Conservation (phyloP, 129 eudicot species). For the Flaveria linearis region DNA sequence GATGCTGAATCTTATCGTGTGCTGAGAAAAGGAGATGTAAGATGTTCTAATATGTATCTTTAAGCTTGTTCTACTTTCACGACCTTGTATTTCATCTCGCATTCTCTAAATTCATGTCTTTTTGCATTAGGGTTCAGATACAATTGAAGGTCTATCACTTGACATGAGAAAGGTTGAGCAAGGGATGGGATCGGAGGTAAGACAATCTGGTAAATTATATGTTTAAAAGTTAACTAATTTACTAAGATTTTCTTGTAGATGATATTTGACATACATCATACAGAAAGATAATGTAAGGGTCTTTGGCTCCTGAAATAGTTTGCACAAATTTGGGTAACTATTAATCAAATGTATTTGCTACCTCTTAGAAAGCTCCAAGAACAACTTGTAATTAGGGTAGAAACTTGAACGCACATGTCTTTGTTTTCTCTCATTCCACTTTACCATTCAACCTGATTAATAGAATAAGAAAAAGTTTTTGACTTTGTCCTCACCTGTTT, state of each 20-base stretch:
- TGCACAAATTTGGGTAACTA: not conserved
- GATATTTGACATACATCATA: not conserved
- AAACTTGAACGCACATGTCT: not conserved
- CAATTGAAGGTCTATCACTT: slow-evolving; percentile 32
- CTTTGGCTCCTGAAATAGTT: not conserved
- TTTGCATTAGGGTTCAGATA: slow-evolving; percentile 23
- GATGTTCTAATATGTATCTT: slow-evolving; percentile 14
- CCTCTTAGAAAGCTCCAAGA: no score
- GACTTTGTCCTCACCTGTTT: not conserved
- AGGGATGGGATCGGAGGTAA: not conserved
- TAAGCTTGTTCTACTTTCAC: not conserved
- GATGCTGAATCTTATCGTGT: slow-evolving; percentile 9
- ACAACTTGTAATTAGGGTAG: no score
- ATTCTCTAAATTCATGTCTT: not conserved
- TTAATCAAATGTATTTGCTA: not conserved
- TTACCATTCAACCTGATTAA: not conserved
- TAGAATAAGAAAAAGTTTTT: not conserved
- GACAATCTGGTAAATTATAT: not conserved
- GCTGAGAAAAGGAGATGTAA: slow-evolving; percentile 27
- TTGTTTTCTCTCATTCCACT: not conserved
- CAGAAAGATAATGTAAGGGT: not conserved
- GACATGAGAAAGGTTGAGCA: not conserved
- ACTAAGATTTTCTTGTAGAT: not conserved
- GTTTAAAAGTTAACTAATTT: not conserved
- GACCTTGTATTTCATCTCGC: not conserved